phyloP scores from a whole-genome alignment of 805 yeast genomes.

The Candida arabinofermentans region DNA sequence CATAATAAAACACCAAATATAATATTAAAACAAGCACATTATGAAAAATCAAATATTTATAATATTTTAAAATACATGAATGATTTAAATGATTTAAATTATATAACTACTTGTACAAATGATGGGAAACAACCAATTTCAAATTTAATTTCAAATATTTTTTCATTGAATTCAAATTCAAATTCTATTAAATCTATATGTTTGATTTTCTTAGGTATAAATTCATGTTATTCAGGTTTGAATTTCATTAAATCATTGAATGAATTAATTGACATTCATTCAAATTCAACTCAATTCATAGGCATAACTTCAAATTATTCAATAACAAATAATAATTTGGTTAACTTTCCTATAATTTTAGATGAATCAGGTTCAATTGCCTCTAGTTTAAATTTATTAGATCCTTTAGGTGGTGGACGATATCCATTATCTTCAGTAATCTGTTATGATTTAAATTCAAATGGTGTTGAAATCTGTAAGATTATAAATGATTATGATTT shows the following conservation, averaged over 20 bases:
- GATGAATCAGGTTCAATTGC: conserved; percentile 27
- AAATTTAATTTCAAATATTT: too few relatives aligned
- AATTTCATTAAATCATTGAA: too few relatives aligned
- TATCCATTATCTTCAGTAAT: conserved; percentile 30
- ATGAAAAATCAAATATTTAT: conserved; percentile 11
- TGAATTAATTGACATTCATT: too few relatives aligned
- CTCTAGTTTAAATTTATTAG: conserved; percentile 19
- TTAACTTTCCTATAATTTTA: conserved; percentile 24
- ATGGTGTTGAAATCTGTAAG: conserved; percentile 20
- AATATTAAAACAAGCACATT: conserved; percentile 20
- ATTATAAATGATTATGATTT: conserved; percentile 26
- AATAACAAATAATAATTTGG: conserved; percentile 6
- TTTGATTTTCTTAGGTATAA: too few relatives aligned
- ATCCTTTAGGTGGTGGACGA: conserved; percentile 35
- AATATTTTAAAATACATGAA: conserved; percentile 5
- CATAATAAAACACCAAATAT: conserved; percentile 9
- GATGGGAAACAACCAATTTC: too few relatives aligned
- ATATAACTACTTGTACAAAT: too few relatives aligned
- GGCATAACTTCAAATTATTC: conserved; percentile 22
- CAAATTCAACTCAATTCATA: conserved; percentile 6
- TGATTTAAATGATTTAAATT: neutral
- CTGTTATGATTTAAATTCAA: conserved; percentile 15
- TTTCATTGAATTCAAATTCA: too few relatives aligned
- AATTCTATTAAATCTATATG: too few relatives aligned
- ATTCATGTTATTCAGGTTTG: too few relatives aligned